phyloP scores from a whole-genome alignment of 2,329 filamentous ascomycete genomes.

The Nannizziopsis barbatae region DNA sequence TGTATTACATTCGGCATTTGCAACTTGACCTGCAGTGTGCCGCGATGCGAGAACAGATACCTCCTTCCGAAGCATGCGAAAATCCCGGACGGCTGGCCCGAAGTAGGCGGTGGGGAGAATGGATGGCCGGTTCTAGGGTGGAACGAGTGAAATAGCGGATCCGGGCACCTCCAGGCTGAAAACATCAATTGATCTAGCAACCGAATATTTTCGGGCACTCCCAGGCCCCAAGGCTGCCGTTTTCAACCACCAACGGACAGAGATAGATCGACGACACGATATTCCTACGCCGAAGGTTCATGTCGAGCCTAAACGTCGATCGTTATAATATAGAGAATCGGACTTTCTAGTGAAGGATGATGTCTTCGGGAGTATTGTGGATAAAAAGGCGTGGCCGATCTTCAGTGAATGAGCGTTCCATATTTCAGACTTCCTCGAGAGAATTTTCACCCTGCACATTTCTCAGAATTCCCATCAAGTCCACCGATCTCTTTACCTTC shows the following conservation, averaged over 20 bases:
- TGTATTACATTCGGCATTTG: constrained; percentile 57
- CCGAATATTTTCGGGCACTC: not conserved
- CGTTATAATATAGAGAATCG: no score
- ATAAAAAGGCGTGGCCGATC: no score
- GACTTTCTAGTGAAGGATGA: no score
- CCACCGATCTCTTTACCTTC: constrained; percentile 24
- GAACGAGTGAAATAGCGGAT: constrained; percentile 11
- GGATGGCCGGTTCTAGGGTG: constrained; percentile 16
- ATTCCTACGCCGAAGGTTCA: no score
- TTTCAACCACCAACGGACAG: no score
- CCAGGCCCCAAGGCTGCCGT: no score
- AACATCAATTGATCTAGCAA: not conserved
- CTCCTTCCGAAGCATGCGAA: constrained; percentile 46
- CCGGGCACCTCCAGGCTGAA: not conserved
- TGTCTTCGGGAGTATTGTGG: no score
- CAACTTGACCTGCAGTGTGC: constrained; percentile 28
- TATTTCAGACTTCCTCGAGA: not conserved
- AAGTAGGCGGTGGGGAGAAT: constrained; percentile 41
- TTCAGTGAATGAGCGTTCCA: no score
- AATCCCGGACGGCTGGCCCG: constrained; percentile 53
- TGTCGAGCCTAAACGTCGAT: no score
- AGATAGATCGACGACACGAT: no score
- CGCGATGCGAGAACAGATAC: constrained; percentile 46
- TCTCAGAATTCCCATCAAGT: not conserved
- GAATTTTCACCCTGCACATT: not conserved